Conservation (phyloP, 768 basidiomycete species). For the Lactarius tabidus region DNA sequence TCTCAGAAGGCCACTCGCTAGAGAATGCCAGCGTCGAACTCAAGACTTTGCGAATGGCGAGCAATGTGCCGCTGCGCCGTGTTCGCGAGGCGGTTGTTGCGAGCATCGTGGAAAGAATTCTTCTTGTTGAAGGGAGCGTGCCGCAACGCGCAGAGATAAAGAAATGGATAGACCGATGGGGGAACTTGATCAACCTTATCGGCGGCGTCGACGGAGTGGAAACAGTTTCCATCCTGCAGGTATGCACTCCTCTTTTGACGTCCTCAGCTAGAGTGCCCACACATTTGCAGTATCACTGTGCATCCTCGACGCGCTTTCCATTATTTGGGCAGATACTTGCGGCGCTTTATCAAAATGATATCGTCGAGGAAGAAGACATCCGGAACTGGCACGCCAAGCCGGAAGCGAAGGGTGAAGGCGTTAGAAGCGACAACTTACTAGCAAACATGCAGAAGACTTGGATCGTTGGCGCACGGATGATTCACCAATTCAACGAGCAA, state of each 20-base stretch:
- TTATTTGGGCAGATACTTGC: constrained; percentile 85
- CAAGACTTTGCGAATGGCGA: constrained; percentile 95
- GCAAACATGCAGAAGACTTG: constrained; percentile 67
- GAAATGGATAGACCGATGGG: constrained; percentile 72
- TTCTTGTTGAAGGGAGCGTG: constrained; percentile 50
- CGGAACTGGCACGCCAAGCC: constrained; percentile 75
- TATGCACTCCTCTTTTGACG: constrained; percentile 30
- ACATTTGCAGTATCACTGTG: constrained; percentile 54
- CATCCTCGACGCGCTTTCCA: constrained; percentile 54
- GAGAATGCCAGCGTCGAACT: constrained; percentile 93
- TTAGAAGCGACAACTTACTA: constrained; percentile 37
- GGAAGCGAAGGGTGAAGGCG: constrained; percentile 49
- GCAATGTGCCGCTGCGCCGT: constrained; percentile 82
- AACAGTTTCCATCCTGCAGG: constrained; percentile 76
- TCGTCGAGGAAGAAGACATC: constrained; percentile 87
- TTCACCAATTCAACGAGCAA: constrained; percentile 78
- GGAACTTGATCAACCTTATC: constrained; percentile 71
- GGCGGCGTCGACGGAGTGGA: constrained; percentile 82
- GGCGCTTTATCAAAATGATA: constrained; percentile 85
- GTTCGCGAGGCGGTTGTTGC: constrained; percentile 86
- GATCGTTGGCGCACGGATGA: constrained; percentile 67
- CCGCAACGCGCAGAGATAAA: constrained; percentile 65
- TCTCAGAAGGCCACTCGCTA: constrained; percentile 85
- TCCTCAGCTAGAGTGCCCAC: background rate
- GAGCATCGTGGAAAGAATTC: constrained; percentile 73